These are phyloP conservation scores for Acanthamoeba rhysodes DNA, from an alignment of 208 protist species.

Conservation along the genomic window DNA sequence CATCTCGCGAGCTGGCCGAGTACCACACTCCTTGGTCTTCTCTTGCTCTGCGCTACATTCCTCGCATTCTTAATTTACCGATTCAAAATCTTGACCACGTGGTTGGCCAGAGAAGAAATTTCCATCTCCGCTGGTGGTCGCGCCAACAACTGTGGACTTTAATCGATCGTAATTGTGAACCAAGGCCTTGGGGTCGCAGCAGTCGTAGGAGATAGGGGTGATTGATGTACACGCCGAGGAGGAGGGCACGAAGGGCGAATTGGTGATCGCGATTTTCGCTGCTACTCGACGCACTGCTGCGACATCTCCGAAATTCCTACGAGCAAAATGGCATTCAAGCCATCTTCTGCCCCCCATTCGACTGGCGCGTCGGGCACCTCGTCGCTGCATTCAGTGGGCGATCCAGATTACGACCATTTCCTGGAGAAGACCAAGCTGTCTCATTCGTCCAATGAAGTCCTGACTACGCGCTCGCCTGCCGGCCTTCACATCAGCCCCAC, in stretches of 20 bases:
- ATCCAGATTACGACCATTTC: background rate
- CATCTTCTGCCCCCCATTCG: background rate
- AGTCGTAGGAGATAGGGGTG: background rate
- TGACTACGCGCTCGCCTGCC: background rate
- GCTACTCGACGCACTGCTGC: too few species aligned
- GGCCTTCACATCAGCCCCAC: slow-evolving; percentile 11
- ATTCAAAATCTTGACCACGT: too few species aligned
- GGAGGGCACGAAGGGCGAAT: background rate
- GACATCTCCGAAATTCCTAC: background rate
- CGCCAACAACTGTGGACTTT: background rate
- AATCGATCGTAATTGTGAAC: background rate
- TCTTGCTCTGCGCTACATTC: background rate
- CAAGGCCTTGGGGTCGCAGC: background rate
- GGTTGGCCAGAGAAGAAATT: background rate
- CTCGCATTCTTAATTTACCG: background rate
- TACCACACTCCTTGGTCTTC: background rate
- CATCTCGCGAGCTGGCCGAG: too few species aligned
- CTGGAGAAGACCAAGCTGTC: background rate
- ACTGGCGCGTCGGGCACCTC: background rate
- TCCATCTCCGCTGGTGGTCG: background rate
- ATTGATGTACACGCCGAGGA: background rate
- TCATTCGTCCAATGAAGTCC: slow-evolving; percentile 2
- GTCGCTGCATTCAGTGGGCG: background rate
- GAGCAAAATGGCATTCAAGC: background rate
- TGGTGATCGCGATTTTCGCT: background rate